Evolutionary conservation across 306 rosid species (phyloP), one percentile per base, ranked within the genome.

Genomic region (Ochetophila trinervis): DNA sequence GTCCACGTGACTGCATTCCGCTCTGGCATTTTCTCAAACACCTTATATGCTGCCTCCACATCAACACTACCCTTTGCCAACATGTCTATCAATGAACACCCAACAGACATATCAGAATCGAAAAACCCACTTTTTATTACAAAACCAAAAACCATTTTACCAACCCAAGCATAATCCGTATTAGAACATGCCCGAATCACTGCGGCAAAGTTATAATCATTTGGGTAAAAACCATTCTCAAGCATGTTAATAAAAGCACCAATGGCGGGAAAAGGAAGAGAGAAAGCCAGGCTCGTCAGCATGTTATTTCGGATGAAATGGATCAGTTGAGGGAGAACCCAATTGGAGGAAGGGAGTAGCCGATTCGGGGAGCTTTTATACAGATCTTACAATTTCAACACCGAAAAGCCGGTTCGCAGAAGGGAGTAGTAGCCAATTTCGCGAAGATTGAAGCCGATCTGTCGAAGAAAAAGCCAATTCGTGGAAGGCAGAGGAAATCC

Each of bases 1-100:
- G 64, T 63, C 70, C 76, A 72, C 2, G 65, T 35, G 5, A 72
- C 65, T 2, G 11, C 44, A 32, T 63, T 62, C n/a, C 7, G 47
- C 20, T 72, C 65, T 32, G 70, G 65, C 70, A 63, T 63, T 63
- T 34, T 21, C 22, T 45, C 76, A 11, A 63, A 72, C 70, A 72
- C 59, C 59, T 63, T 72, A 64, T 64, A 47, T n/a, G 70, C 70
- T 8, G 44, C 18, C 18, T 15, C 36, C 19, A 72, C 21, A 2
- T 64, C 76, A 27, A 70, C 70, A 12, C 37, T 0, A 0, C 76
- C 71, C 66, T 72, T 72, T 0, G 45, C 71, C 47, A 55, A 72
- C 71, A 64, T 45, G 22, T 72, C 71, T 7, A 72, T 64, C 60
- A 64, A 64, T 0, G 71, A 8, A 17, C 70, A 72, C 21, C 76